Evolutionary conservation across 106 monocot genomes (phyloP), one percentile per base, ranked within the genome.

Genomic region (Dendrobium catenatum): DNA sequence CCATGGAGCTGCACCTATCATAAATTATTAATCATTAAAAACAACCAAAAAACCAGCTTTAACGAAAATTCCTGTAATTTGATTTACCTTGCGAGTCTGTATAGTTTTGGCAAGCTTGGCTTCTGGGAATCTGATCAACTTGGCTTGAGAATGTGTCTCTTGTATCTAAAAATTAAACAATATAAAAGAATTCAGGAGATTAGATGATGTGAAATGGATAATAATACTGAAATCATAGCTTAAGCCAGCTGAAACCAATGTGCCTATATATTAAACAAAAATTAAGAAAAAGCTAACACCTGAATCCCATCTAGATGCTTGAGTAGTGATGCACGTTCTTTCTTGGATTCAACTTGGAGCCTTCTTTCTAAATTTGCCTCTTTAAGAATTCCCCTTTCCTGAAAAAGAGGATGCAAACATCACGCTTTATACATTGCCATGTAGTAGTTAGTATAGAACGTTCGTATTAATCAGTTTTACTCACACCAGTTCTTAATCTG

Each of bases 401-500:
- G 66, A 66, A 64, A 2, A 20, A 41, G 2, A 0, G 56, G 58
- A 75, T 29, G 61, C 29, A n/a, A 8, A 8, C 5, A 44, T 74
- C 51, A 51, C 51, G 26, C 6, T 44, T 61, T 1, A 61, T 55
- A 72, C 15, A 55, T 58, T 15, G 0, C 2, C 42, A 22, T 2
- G 16, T 10, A 40, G 5, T 68, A 1, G 17, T 37, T 1, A 20
- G 2, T 0, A 43, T 0, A 27, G 33, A 4, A 2, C 18, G 24
- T 66, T 26, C 6, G 10, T 13, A 47, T 51, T 15, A 51, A 51
- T 0, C 13, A 24, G 33, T 43, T 18, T 5, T 54, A 82, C 92
- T 85, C 61, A 95, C 95, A 80, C 90, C 89, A 27, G 92, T 92
- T 90, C 95, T 89, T n/a, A 95, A 84, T 79, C 92, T 82, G 79